These are phyloP conservation scores for Waltiozyma sp. DNA, from an alignment of 1,139 yeast genomes.

Conservation along the genomic window DNA sequence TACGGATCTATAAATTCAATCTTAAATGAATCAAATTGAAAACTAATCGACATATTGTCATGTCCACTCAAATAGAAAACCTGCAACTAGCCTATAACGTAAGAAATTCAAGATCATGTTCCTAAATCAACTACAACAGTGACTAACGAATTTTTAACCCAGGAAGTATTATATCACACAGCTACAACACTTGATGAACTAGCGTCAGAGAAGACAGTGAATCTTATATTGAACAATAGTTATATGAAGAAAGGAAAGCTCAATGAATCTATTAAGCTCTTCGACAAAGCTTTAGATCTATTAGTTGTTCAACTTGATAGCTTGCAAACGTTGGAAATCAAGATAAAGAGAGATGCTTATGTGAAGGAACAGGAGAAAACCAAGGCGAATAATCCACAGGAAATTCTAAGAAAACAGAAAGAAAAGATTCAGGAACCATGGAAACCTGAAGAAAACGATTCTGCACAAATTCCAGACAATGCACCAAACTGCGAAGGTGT, in stretches of 20 bases:
- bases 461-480: background rate
- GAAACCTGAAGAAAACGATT: constrained; percentile 2
- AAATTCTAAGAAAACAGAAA: constrained; percentile 3
- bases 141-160: no score
- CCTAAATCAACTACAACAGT: no score
- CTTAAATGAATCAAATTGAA: no score
- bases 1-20: no score
- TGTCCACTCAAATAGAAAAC: constrained; percentile 16
- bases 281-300: constrained; percentile 18
- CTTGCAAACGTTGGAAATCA: constrained; percentile 11
- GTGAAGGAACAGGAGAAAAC: constrained; percentile 8
- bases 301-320: constrained; percentile 16
- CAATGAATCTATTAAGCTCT: constrained; percentile 19
- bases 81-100: constrained; percentile 15
- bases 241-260: constrained; percentile 9
- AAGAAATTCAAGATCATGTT: constrained; percentile 1
- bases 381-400: constrained; percentile 2
- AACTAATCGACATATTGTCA: background rate
- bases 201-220: constrained; percentile 12
- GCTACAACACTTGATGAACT: constrained; percentile 16
- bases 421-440: constrained; percentile 3
- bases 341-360: constrained; percentile 9
- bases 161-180: constrained; percentile 16
- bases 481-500: constrained; percentile 10
- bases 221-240: constrained; percentile 23